phyloP scores from a whole-genome alignment of 2,329 filamentous ascomycete species.

The Nothopassalora personata region DNA sequence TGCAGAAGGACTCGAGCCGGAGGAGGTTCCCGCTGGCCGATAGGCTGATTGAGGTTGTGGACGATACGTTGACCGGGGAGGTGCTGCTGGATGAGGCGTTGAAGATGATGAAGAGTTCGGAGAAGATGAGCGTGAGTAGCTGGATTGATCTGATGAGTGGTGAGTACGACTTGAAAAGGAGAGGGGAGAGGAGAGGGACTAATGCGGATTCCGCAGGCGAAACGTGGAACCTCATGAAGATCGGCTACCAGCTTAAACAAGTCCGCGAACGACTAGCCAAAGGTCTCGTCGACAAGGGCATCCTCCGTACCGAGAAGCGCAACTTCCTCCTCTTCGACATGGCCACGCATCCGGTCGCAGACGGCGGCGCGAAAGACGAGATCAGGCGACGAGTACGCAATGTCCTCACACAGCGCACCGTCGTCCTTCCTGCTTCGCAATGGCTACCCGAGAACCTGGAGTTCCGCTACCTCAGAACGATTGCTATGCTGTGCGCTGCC shows the following conservation, averaged over 20 bases:
- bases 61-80: slow-evolving; percentile 93
- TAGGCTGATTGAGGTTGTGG: slow-evolving; percentile 91
- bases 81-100: slow-evolving; percentile 94
- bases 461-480: slow-evolving; percentile 85
- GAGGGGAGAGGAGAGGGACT: background rate
- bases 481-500: slow-evolving; percentile 94
- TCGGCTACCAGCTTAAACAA: slow-evolving; percentile 98
- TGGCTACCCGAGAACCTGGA: slow-evolving; percentile 93
- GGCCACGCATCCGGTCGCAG: slow-evolving; percentile 96
- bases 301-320: slow-evolving; percentile 95
- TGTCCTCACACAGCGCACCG: slow-evolving; percentile 86
- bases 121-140: slow-evolving; percentile 99
- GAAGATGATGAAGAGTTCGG: slow-evolving; percentile 99
- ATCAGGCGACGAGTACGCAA: slow-evolving; percentile 88
- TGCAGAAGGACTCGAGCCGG: slow-evolving; percentile 93
- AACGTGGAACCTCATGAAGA: slow-evolving; percentile 99
- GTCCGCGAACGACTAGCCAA: slow-evolving; percentile 96
- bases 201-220: slow-evolving; percentile 60
- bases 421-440: slow-evolving; percentile 78
- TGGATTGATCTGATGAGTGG: slow-evolving; percentile 99
- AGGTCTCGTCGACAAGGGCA: slow-evolving; percentile 96
- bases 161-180: slow-evolving; percentile 43
- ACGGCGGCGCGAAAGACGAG: slow-evolving; percentile 95
- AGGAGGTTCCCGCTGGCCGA: slow-evolving; percentile 90
- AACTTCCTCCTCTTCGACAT: slow-evolving; percentile 99